Base-by-base conservation (phyloP, 805 yeast genomes). In the Komagataella pseudopastoris region DNA sequence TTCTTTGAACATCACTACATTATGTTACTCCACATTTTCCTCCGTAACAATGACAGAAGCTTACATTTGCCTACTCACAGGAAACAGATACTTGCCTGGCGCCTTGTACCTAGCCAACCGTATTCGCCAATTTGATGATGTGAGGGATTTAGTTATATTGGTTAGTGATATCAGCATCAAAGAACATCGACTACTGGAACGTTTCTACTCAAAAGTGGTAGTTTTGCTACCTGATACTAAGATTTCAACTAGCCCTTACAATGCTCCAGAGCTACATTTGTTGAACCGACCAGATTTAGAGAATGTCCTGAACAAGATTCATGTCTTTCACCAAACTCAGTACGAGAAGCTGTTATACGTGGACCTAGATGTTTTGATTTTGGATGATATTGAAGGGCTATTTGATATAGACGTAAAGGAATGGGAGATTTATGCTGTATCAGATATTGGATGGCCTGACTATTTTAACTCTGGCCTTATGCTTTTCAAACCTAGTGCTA, bases 371-470 rank as follows among this genome's bases (percentile, higher is more conserved):
- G 71, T 85, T 3, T 61, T 81, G 45, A 82, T 82, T 3, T 46
- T 70, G 36, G 58, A 66, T 44, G 62, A 65, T 8, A 51, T 71
- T 2, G 69, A 66, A 52, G 51, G 54, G 12, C 49, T 68, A 17
- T 63, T 68, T 51, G 53, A 52, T 4, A 12, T n/a, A 59, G 62
- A 22, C 55, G 61, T 51, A 55, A 56, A 44, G 58, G 64, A 51
- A 6, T n/a, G 17, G 47, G 23, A 58, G 7, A 64, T 76, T 3
- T 55, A 69, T 44, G 90, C 93, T 0, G 70, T 83, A 14, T 85
- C 95, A 0, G 96, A 88, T 66, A 71, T 79, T n/a, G 95, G 96
- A 12, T 88, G 95, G 86, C 96, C 96, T 0, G 96, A 88, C 67
- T 74, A 84, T 59, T 88, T 88, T 70, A 88, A 88, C 64, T 78